Evolutionary conservation across 192 early-diverging fungal genomes (phyloP), one percentile per base, ranked within the genome.

Genomic region (Dissophora ornata): DNA sequence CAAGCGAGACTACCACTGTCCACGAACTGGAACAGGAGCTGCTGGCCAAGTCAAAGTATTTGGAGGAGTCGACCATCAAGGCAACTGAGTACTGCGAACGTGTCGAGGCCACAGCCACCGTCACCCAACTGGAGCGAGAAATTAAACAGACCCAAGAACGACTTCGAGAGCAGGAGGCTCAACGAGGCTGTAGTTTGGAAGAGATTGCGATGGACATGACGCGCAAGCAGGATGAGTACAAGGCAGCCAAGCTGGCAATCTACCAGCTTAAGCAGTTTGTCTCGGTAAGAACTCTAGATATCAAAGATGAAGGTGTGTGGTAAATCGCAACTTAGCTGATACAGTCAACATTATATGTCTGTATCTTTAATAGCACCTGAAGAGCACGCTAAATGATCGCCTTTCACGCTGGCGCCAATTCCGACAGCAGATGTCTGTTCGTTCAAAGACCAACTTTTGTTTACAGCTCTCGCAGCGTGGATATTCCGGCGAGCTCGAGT

Each of bases 381-480:
- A 60, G 33, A 16, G 26, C 4, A 60, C 57, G 1, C 42, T 60
- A 10, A 42, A 60, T 33, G 42, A 62, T 28, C 60, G 60, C 38
- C 36, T 62, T 1, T 62, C 64, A 2, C 83, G 82, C 36, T 96
- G 90, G 90, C 74, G 79, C 4, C 64, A 83, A 21, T 95, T 97
- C 82, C 84, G 87, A 16, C 79, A 78, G n/a, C 90, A 80, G 62
- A 95, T 99, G 61, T 75, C 93, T 3, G 48, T 90, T 19, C 83
- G 91, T 54, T 91, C 95, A 16, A 90, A 85, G 56, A 63, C 83
- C 61, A 81, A 90, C 55, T 99, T 99, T 74, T 62, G 74, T 19
- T 84, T 86, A 38, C 83, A 94, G 49, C 84, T 99, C 60, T 59
- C 82, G 11, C 86, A 90, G 64, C 90, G 98, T 30, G 95, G 94